Evolutionary conservation across 164 flowering plant genomes (phyloP).

Genomic region (Liquidambar formosana): DNA sequence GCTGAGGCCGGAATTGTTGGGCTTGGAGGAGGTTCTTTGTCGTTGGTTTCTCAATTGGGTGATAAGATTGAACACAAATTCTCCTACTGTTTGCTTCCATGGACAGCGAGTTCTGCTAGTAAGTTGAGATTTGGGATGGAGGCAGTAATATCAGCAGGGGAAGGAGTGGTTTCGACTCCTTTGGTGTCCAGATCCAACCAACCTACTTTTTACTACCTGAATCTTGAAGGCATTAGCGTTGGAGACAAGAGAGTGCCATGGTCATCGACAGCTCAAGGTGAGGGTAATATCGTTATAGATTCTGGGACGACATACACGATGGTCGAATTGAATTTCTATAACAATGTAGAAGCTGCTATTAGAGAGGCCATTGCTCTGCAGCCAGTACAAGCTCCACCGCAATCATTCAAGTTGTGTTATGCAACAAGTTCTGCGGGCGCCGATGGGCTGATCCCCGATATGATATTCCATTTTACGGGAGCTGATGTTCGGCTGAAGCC

Average conservation of each 20-base stretch:
- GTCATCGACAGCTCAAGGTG: neutral
- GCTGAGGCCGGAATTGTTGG: constrained; percentile 28
- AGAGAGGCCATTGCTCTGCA: too few species aligned
- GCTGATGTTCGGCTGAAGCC: too few species aligned
- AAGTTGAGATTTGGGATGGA: neutral
- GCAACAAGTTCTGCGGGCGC: too few species aligned
- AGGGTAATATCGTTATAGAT: neutral
- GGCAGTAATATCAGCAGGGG: neutral
- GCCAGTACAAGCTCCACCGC: too few species aligned
- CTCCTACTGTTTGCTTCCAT: constrained; percentile 28
- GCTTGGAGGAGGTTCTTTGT: constrained; percentile 26
- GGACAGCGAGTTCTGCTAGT: too few species aligned
- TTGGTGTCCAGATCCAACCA: neutral
- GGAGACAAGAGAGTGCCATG: neutral
- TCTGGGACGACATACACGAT: neutral
- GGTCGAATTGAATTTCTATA: too few species aligned
- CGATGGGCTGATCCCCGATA: too few species aligned
- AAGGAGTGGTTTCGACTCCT: neutral
- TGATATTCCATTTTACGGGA: too few species aligned
- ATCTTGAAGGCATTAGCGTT: neutral
- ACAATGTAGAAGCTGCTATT: too few species aligned
- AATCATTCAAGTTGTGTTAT: too few species aligned
- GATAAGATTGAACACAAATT: constrained; percentile 9
- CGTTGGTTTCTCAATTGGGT: constrained; percentile 21
- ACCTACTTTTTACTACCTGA: neutral